Conservation (phyloP, 2,329 filamentous ascomycete genomes). For the Lasiodiplodia theobromae region DNA sequence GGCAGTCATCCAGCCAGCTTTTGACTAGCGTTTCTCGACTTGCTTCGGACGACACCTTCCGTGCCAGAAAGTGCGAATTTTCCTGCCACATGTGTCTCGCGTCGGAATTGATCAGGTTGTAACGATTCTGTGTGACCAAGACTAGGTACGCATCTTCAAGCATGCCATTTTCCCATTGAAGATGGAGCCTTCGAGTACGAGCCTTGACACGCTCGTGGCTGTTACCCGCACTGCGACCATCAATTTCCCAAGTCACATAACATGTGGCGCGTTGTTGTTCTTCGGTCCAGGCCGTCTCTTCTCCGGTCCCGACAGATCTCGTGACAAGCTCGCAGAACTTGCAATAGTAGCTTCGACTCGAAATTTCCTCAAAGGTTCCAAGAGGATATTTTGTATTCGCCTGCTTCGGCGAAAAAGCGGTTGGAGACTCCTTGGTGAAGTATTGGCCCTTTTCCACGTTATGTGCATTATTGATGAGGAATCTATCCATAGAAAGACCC, state of each 20-base stretch:
- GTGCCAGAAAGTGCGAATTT: background rate
- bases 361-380: background rate
- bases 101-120: background rate
- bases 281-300: background rate
- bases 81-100: background rate
- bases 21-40: constrained; percentile 7
- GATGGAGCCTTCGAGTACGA: constrained; percentile 26
- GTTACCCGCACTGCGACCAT: constrained; percentile 18
- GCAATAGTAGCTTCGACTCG: background rate
- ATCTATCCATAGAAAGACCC: background rate
- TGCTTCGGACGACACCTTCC: constrained; percentile 22
- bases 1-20: constrained; percentile 29
- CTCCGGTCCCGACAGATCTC: background rate
- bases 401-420: background rate
- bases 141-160: constrained; percentile 26
- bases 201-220: background rate
- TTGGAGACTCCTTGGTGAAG: background rate
- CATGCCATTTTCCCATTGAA: constrained; percentile 10
- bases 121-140: background rate
- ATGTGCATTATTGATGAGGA: background rate
- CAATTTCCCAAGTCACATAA: constrained; percentile 31
- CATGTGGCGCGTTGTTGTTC: background rate
- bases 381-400: constrained; percentile 1
- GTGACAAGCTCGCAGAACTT: constrained; percentile 3
- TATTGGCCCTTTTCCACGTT: background rate